Evolutionary conservation across 768 basidiomycete genomes (phyloP), one percentile per base, ranked within the genome.

Genomic region (Amanita thiersii): DNA sequence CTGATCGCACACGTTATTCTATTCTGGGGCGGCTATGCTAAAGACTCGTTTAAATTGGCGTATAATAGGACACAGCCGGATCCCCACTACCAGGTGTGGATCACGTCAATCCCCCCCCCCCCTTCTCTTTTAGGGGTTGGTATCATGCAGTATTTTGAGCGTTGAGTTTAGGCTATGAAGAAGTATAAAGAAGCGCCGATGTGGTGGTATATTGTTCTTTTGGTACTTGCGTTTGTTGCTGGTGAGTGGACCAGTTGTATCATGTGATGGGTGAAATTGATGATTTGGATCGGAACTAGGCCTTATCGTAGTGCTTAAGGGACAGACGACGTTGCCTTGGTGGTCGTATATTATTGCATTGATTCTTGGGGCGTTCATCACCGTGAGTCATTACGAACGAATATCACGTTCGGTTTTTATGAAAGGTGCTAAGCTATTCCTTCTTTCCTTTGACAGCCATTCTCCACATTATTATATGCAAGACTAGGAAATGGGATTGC

Each of bases 401-500:
- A 1, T 8, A 11, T 11, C 18, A 24, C 12, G 4, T 17, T 45
- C 10, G 7, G 4, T n/a, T 18, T 38, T 21, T 19, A 24, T 25
- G 15, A n/a, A 28, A n/a, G n/a, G n/a, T n/a, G n/a, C n/a, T n/a
- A n/a, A n/a, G n/a, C n/a, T n/a, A n/a, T n/a, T n/a, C n/a, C n/a
- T n/a, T n/a, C n/a, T 4, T 20, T 47, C 45, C 7, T 33, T 19
- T 24, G n/a, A 6, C 43, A 73, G 57, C 76, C 76, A 0, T 77
- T 79, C 55, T 77, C 75, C 1, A 76, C 70, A 0, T 48, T 77
- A 4, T 62, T 81, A 0, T 73, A 50, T 49, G 77, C 72, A 10
- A 69, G 77, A n/a, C 67, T 78, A 66, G 79, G 79, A 15, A 77
- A 66, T 47, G 77, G 76, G 12, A 61, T 81, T 33, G 70, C 69